These are phyloP conservation scores for Wallacemonas sp. DNA, from an alignment of 208 protist species.

Conservation along the genomic window DNA sequence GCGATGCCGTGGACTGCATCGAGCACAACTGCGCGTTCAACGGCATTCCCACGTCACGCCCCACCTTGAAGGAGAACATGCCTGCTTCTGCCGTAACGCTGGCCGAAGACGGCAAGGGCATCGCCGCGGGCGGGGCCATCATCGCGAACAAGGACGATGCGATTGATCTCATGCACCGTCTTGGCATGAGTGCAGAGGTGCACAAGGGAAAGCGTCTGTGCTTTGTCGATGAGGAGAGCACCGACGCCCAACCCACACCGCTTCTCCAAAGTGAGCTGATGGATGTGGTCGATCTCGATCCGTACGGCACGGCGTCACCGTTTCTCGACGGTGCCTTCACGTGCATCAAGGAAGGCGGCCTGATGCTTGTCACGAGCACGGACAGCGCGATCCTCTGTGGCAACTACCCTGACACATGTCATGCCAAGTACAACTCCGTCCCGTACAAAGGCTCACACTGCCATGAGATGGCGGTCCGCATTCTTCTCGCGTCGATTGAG, in stretches of 20 bases:
- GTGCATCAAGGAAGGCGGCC: slow-evolving; percentile 95
- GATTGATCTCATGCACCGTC: slow-evolving; percentile 87
- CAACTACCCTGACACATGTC: slow-evolving; percentile 96
- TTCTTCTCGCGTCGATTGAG: slow-evolving; percentile 95
- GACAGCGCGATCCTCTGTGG: slow-evolving; percentile 98
- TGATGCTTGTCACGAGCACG: slow-evolving; percentile 98
- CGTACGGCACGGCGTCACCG: slow-evolving; percentile 97
- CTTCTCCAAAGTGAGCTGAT: slow-evolving; percentile 92
- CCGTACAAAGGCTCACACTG: slow-evolving; percentile 89
- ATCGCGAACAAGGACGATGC: slow-evolving; percentile 94
- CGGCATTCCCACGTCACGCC: slow-evolving; percentile 57
- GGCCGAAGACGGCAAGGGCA: slow-evolving; percentile 6
- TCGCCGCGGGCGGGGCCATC: slow-evolving; percentile 62
- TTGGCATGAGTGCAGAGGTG: slow-evolving; percentile 60
- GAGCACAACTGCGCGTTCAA: slow-evolving; percentile 96
- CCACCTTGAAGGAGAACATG: slow-evolving; percentile 83
- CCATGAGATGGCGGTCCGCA: slow-evolving; percentile 97
- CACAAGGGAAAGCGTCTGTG: slow-evolving; percentile 54
- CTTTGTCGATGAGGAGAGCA: slow-evolving; percentile 13
- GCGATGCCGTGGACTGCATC: slow-evolving; percentile 95
- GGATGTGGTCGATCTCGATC: slow-evolving; percentile 99
- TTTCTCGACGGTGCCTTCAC: slow-evolving; percentile 98
- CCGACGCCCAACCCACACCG: background rate
- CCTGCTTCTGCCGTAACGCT: slow-evolving; percentile 25
- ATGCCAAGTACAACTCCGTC: slow-evolving; percentile 97